Conservation (phyloP, 805 yeast species). For the Starmerella ratchasimensis region DNA sequence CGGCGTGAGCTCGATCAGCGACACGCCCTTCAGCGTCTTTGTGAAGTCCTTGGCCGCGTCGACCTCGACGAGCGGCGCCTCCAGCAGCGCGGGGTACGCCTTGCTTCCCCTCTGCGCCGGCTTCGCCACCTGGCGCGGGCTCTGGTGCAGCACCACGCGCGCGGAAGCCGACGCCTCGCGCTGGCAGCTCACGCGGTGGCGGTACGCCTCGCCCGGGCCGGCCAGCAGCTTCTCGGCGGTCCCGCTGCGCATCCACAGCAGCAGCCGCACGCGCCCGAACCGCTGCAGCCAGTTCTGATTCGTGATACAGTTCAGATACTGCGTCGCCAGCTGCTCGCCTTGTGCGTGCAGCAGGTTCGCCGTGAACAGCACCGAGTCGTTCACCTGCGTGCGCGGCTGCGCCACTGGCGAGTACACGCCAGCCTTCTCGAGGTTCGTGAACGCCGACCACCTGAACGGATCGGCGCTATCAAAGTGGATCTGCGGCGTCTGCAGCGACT, state of each 20-base stretch:
- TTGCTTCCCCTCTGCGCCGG: neutral
- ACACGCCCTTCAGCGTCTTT: slow-evolving; percentile 24
- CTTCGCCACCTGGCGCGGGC: slow-evolving; percentile 22
- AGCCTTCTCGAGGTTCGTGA: slow-evolving; percentile 32
- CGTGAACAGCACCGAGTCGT: slow-evolving; percentile 41
- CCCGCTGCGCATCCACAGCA: slow-evolving; percentile 49
- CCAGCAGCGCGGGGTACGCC: slow-evolving; percentile 13
- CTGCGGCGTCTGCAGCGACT: slow-evolving; percentile 9
- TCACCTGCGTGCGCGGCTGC: slow-evolving; percentile 31
- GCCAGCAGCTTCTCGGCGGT: slow-evolving; percentile 54
- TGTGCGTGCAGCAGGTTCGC: slow-evolving; percentile 44
- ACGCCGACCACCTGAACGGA: slow-evolving; percentile 61
- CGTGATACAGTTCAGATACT: slow-evolving; percentile 57
- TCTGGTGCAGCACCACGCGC: slow-evolving; percentile 22
- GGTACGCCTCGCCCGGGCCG: slow-evolving; percentile 34
- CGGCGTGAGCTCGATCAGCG: slow-evolving; percentile 45
- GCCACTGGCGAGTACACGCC: slow-evolving; percentile 32
- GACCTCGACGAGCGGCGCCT: slow-evolving; percentile 11
- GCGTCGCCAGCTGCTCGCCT: slow-evolving; percentile 59
- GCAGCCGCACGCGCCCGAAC: slow-evolving; percentile 61
- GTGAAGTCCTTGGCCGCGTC: slow-evolving; percentile 12
- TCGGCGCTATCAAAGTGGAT: slow-evolving; percentile 30
- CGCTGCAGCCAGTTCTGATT: slow-evolving; percentile 61
- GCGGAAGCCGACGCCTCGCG: slow-evolving; percentile 51
- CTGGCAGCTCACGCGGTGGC: slow-evolving; percentile 53